Conservation (phyloP, 192 early-diverging fungal species). For the Entomortierella lignicola region DNA sequence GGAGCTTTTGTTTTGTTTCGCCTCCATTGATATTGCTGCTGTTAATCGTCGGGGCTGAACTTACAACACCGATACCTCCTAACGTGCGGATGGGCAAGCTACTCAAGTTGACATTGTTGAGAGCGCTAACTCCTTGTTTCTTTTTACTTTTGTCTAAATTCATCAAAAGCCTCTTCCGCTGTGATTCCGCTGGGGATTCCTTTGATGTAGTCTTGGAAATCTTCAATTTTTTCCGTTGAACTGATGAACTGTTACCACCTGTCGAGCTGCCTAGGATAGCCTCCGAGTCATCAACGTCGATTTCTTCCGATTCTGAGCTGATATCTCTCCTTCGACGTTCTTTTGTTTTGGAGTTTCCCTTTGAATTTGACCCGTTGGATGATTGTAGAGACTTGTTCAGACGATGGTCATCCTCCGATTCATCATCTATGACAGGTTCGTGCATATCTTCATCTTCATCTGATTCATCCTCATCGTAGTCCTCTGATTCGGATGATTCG, state of each 20-base stretch:
- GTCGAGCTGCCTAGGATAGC: slow-evolving; percentile 35
- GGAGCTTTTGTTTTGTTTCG: slow-evolving; percentile 39
- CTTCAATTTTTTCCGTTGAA: slow-evolving; percentile 26
- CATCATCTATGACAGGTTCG: slow-evolving; percentile 4
- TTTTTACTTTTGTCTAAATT: slow-evolving; percentile 39
- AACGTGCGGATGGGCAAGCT: slow-evolving; percentile 37
- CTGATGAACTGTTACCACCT: slow-evolving; percentile 3
- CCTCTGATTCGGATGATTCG: slow-evolving; percentile 24
- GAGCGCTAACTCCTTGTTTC: slow-evolving; percentile 14
- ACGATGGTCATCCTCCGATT: slow-evolving; percentile 17
- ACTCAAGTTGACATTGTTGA: slow-evolving; percentile 31
- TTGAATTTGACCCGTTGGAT: slow-evolving; percentile 1
- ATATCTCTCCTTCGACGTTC: slow-evolving; percentile 23
- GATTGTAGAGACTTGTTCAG: slow-evolving; percentile 7
- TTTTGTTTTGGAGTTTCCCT: slow-evolving; percentile 10
- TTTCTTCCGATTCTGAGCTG: slow-evolving; percentile 43
- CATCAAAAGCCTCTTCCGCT: slow-evolving; percentile 32
- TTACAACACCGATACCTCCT: slow-evolving; percentile 22
- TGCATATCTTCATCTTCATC: slow-evolving; percentile 21
- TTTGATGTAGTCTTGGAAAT: slow-evolving; percentile 2
- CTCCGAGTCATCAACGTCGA: slow-evolving; percentile 45
- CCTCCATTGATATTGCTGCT: neutral
- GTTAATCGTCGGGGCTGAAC: slow-evolving; percentile 8
- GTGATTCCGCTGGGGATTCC: slow-evolving; percentile 35
- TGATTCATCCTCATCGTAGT: slow-evolving; percentile 28